phyloP scores from a whole-genome alignment of 257 asterid species.

The Lantana camara region DNA sequence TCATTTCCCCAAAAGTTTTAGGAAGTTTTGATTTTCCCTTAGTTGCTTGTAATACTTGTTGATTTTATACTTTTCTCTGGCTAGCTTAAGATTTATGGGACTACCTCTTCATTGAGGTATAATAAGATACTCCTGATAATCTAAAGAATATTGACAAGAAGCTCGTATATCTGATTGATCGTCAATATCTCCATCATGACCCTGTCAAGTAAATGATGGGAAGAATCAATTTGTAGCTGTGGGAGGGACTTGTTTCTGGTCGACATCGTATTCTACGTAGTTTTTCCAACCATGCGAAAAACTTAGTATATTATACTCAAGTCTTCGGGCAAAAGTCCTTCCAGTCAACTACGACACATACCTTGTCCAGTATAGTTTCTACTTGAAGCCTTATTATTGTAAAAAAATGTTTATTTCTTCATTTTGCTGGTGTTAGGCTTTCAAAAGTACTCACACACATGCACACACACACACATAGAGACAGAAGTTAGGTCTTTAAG shows the following conservation, averaged over 20 bases:
- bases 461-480: not conserved
- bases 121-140: no score
- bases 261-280: constrained; percentile 52
- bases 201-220: constrained; percentile 46
- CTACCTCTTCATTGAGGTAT: no score
- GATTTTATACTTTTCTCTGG: not conserved
- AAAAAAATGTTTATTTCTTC: constrained; percentile 30
- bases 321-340: constrained; percentile 38
- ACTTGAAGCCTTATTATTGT: constrained; percentile 35
- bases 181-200: constrained; percentile 33
- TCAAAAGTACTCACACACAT: constrained; percentile 22
- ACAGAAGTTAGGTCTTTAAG: not conserved
- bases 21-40: not conserved
- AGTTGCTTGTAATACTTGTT: constrained; percentile 14
- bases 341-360: constrained; percentile 32
- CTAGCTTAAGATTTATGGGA: not conserved
- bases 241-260: constrained; percentile 41
- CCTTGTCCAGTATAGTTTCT: constrained; percentile 44
- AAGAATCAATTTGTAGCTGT: constrained; percentile 44
- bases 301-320: constrained; percentile 37
- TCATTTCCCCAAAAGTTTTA: constrained; percentile 4
- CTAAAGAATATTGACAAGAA: constrained; percentile 32
- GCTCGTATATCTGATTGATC: constrained; percentile 30
- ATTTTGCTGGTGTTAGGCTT: constrained; percentile 34
- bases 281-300: constrained; percentile 36